These are phyloP conservation scores for Xylaria grammica DNA, from an alignment of 495 filamentous ascomycete genomes.

Conservation along the genomic window DNA sequence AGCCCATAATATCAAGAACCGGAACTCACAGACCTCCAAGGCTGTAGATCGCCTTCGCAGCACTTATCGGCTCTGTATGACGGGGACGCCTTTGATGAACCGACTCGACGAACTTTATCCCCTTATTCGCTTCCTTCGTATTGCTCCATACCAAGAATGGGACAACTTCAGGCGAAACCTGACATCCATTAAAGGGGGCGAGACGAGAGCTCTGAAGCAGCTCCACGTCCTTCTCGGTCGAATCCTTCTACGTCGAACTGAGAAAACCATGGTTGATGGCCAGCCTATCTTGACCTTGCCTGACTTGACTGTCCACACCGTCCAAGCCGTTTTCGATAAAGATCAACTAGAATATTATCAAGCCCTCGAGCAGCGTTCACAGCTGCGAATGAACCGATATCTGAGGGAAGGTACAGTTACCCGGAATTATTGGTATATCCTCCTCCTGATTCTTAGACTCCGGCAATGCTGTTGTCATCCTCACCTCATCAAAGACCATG, in stretches of 20 bases:
- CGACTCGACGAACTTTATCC: conserved; percentile 81
- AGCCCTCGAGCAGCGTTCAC: conserved; percentile 69
- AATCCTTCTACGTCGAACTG: conserved; percentile 84
- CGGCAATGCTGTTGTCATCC: conserved; percentile 95
- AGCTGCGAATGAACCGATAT: conserved; percentile 78
- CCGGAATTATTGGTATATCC: conserved; percentile 80
- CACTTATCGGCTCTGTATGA: conserved; percentile 80
- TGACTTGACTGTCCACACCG: conserved; percentile 66
- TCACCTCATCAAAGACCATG: conserved; percentile 81
- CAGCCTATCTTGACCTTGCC: conserved; percentile 81
- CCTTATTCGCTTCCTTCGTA: conserved; percentile 79
- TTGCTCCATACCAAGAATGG: conserved; percentile 76
- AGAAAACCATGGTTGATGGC: conserved; percentile 83
- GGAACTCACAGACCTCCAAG: conserved; percentile 65
- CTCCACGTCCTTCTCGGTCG: conserved; percentile 84
- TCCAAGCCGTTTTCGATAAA: conserved; percentile 73
- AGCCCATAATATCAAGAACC: conserved; percentile 94
- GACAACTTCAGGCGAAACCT: conserved; percentile 57
- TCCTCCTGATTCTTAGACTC: conserved; percentile 85
- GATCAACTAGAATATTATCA: conserved; percentile 77
- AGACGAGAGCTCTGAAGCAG: conserved; percentile 63
- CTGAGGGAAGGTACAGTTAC: conserved; percentile 73
- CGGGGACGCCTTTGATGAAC: conserved; percentile 96
- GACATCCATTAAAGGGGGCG: conserved; percentile 36
- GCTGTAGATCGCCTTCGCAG: conserved; percentile 67